These are phyloP conservation scores for Aureobasidium melanogenum DNA, from an alignment of 2,329 filamentous ascomycete species.

Conservation along the genomic window DNA sequence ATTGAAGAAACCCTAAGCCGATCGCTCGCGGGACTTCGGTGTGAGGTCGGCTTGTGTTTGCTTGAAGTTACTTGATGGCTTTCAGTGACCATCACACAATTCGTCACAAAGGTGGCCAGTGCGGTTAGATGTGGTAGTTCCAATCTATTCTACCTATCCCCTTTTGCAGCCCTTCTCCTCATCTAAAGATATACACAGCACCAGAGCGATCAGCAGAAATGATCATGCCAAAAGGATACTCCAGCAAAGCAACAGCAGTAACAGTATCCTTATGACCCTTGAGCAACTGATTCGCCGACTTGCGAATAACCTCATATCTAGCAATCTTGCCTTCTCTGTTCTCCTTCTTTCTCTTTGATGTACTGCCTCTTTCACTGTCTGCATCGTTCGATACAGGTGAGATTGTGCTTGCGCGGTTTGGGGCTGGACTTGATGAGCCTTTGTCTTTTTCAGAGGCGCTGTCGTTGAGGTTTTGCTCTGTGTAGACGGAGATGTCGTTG, in stretches of 20 bases:
- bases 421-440: neutral
- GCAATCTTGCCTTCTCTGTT: constrained; percentile 42
- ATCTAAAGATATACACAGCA: constrained; percentile 68
- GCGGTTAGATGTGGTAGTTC: no score
- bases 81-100: no score
- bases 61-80: no score
- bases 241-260: constrained; percentile 77
- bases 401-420: neutral
- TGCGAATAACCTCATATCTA: constrained; percentile 74
- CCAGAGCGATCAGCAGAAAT: constrained; percentile 83
- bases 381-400: neutral
- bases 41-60: no score
- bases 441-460: neutral
- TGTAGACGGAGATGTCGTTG: constrained; percentile 33
- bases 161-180: neutral
- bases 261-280: constrained; percentile 82
- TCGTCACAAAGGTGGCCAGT: no score
- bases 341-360: constrained; percentile 28
- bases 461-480: constrained; percentile 15
- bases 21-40: no score
- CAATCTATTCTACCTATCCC: no score
- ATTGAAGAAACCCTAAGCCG: no score
- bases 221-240: constrained; percentile 86
- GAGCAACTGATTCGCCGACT: constrained; percentile 80
- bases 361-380: constrained; percentile 20